A percentile compares a stretch with the other conserved stretches of the same genome.
These are phyloP conservation scores for Candida ficus DNA, from an alignment of 805 yeast species.

Conservation along the genomic window DNA sequence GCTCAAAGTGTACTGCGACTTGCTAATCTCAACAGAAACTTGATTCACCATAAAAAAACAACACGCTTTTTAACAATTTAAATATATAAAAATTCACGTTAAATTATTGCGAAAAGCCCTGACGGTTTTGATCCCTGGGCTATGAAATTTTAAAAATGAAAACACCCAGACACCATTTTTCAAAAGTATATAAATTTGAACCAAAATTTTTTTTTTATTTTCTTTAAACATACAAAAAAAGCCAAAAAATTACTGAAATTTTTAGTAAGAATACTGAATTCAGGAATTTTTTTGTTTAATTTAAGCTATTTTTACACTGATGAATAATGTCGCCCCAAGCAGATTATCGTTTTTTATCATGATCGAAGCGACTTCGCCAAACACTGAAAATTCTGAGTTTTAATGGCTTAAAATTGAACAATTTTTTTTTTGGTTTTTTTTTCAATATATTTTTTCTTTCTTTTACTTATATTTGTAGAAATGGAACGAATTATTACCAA, in stretches of 20 bases:
- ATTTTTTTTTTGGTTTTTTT: neutral
- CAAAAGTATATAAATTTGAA: too few relatives aligned
- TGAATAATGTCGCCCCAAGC: conserved; percentile 29
- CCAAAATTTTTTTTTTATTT: neutral
- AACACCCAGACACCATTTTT: too few relatives aligned
- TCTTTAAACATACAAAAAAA: neutral
- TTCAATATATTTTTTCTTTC: neutral
- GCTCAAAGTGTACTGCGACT: conserved; percentile 40
- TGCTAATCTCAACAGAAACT: neutral
- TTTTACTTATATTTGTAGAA: neutral
- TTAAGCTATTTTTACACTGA: too few relatives aligned
- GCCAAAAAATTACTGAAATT: too few relatives aligned
- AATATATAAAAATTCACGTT: too few relatives aligned
- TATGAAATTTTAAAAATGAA: too few relatives aligned
- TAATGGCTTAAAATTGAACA: neutral
- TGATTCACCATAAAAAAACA: neutral
- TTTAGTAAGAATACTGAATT: too few relatives aligned
- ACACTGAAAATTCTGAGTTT: conserved; percentile 29
- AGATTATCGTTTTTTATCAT: conserved; percentile 27
- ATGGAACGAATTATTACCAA: conserved; percentile 3
- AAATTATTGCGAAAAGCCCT: too few relatives aligned
- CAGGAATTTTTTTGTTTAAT: too few relatives aligned
- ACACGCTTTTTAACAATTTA: neutral
- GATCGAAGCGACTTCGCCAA: conserved; percentile 28
- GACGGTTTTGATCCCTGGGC: too few relatives aligned